Conservation (phyloP, 2,329 filamentous ascomycete species). For the Trichoderma citrinoviride region DNA sequence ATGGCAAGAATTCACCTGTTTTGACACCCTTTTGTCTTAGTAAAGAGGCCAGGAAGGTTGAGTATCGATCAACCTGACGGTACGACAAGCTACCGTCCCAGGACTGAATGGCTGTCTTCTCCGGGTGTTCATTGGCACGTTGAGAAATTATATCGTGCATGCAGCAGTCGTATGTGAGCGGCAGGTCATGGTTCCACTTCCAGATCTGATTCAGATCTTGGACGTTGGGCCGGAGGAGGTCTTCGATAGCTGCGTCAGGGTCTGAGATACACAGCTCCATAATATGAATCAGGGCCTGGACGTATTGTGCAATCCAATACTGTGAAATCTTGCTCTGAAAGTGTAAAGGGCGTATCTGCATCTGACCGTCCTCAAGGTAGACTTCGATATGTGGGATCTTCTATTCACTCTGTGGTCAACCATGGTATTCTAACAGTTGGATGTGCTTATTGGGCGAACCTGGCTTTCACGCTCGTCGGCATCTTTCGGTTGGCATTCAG, state of each 20-base stretch:
- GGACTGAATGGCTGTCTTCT: constrained; percentile 11
- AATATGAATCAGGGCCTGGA: not conserved
- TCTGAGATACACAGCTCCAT: not conserved
- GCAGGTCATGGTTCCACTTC: constrained; percentile 18
- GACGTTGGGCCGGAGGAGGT: not conserved
- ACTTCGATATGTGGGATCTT: not conserved
- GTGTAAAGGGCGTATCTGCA: not conserved
- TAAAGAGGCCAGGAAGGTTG: not conserved
- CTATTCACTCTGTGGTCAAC: not conserved
- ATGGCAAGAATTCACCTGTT: constrained; percentile 29
- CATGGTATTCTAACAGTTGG: not conserved
- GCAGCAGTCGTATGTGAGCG: not conserved
- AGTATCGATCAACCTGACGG: not conserved
- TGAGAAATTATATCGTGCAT: constrained; percentile 7
- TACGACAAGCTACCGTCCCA: constrained; percentile 21
- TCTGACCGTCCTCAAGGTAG: not conserved
- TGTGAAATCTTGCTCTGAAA: not conserved
- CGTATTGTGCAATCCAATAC: not conserved
- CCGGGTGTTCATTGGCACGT: not conserved
- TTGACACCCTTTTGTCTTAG: not conserved
- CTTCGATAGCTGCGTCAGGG: not conserved
- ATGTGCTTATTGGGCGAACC: not conserved
- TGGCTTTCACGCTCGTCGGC: not conserved
- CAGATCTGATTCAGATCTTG: constrained; percentile 6
- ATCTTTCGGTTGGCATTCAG: not conserved